Evolutionary conservation across 2,329 filamentous ascomycete genomes (phyloP).

Genomic region (Neofusicoccum sp.): DNA sequence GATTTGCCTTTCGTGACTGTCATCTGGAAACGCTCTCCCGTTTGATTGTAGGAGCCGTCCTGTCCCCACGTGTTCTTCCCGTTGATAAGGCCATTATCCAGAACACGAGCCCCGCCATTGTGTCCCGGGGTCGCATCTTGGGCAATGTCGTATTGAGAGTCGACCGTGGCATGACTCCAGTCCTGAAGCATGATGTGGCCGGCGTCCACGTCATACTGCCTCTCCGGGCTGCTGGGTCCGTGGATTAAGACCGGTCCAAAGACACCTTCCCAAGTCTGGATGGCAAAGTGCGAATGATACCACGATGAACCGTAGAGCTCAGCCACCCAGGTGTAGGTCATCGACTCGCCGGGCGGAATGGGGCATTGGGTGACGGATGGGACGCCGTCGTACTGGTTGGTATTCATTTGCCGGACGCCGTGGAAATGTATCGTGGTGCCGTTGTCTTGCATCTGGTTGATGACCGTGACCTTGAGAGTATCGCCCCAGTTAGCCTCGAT

Average conservation of each 20-base stretch:
- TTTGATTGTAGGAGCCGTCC: conserved; percentile 35
- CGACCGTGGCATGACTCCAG: conserved; percentile 38
- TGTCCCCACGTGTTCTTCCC: conserved; percentile 58
- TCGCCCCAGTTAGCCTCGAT: conserved; percentile 49
- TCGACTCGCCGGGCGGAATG: conserved; percentile 26
- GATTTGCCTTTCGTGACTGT: conserved; percentile 50
- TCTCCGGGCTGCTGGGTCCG: conserved; percentile 38
- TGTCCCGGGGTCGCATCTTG: conserved; percentile 33
- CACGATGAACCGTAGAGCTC: conserved; percentile 41
- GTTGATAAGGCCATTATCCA: conserved; percentile 55
- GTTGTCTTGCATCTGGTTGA: conserved; percentile 57
- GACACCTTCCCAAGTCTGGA: conserved; percentile 41
- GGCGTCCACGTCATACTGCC: conserved; percentile 40
- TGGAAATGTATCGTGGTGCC: conserved; percentile 68
- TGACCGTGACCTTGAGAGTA: conserved; percentile 49
- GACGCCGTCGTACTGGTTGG: conserved; percentile 61
- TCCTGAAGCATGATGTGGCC: conserved; percentile 45
- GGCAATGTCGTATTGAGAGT: conserved; percentile 26
- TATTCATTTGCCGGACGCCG: conserved; percentile 59
- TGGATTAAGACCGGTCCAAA: conserved; percentile 43
- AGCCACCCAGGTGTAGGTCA: conserved; percentile 58
- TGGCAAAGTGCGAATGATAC: conserved; percentile 35
- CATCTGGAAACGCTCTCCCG: conserved; percentile 37
- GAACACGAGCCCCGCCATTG: conserved; percentile 36
- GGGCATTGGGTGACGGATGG: conserved; percentile 48